These are phyloP conservation scores for Hygrophoropsis aurantiaca DNA, from an alignment of 768 basidiomycete genomes.

Conservation along the genomic window DNA sequence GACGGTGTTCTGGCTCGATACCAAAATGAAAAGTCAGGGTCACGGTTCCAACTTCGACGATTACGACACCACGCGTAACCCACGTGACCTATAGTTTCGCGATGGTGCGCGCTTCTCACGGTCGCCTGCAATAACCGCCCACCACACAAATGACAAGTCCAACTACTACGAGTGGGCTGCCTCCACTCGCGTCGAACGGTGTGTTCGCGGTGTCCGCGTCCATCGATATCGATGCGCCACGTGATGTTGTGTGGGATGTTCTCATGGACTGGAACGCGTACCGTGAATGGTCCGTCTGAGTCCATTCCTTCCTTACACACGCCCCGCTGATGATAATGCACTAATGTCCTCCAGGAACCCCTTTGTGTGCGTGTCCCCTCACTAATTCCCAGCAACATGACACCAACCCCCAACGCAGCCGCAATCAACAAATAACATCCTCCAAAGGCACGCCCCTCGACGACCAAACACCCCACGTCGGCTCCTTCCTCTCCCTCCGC, in stretches of 20 bases:
- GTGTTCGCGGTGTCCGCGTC: slow-evolving; percentile 51
- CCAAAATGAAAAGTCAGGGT: too few species aligned
- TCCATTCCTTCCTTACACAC: background rate
- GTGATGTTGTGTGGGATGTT: slow-evolving; percentile 59
- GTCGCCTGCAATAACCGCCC: too few species aligned
- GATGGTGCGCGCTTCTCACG: too few species aligned
- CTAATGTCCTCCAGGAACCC: slow-evolving; percentile 50
- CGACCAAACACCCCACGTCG: slow-evolving; percentile 51
- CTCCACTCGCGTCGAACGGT: slow-evolving; percentile 38
- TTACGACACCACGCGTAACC: too few species aligned
- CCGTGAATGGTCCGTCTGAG: slow-evolving; percentile 51
- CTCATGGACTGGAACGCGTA: slow-evolving; percentile 63
- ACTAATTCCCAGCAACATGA: slow-evolving; percentile 2
- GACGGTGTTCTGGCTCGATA: too few species aligned
- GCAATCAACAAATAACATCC: slow-evolving; percentile 47
- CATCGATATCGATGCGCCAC: slow-evolving; percentile 58
- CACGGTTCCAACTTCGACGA: too few species aligned
- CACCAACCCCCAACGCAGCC: slow-evolving; percentile 32
- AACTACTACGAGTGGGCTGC: slow-evolving; percentile 25
- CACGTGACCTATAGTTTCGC: too few species aligned
- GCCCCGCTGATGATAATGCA: slow-evolving; percentile 1
- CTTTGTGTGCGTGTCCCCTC: slow-evolving; percentile 49
- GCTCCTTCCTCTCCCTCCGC: slow-evolving; percentile 45
- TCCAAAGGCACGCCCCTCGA: slow-evolving; percentile 39
- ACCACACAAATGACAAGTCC: too few species aligned